These are phyloP conservation scores for Russula griseocarnosa DNA, from an alignment of 768 basidiomycete genomes.

Conservation along the genomic window DNA sequence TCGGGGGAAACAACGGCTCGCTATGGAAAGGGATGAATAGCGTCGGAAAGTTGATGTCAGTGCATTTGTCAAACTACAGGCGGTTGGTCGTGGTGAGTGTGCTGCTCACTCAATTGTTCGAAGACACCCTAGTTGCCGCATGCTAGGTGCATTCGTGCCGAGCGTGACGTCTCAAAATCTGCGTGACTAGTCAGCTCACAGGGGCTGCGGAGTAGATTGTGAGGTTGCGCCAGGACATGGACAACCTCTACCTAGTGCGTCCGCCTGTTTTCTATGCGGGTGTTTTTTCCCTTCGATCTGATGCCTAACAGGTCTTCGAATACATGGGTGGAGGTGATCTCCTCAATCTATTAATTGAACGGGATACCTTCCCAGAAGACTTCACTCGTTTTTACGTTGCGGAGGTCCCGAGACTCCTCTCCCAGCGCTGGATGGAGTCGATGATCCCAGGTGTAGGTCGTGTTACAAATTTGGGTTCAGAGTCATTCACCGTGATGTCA, in stretches of 20 bases:
- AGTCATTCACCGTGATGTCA: conserved; percentile 98
- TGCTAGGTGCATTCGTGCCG: conserved; percentile 84
- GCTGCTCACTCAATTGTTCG: conserved; percentile 28
- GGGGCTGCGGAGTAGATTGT: conserved; percentile 91
- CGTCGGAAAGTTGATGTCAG: conserved; percentile 78
- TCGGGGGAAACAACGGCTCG: conserved; percentile 76
- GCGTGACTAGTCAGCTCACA: conserved; percentile 73
- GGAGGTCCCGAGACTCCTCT: conserved; percentile 53
- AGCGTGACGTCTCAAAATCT: conserved; percentile 89
- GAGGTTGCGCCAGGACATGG: conserved; percentile 84
- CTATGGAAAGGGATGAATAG: conserved; percentile 85
- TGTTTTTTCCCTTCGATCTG: conserved; percentile 44
- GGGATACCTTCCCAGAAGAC: conserved; percentile 85
- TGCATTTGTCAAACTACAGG: conserved; percentile 86
- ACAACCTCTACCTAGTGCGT: conserved; percentile 89
- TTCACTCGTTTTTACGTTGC: conserved; percentile 93
- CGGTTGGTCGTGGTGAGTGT: conserved; percentile 81
- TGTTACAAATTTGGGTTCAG: conserved; percentile 94
- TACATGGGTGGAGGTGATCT: conserved; percentile 97
- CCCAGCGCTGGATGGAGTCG: conserved; percentile 37
- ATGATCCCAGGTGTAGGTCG: conserved; percentile 90
- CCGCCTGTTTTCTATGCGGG: conserved; percentile 24
- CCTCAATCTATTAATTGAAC: conserved; percentile 90
- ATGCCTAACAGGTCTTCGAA: conserved; percentile 70
- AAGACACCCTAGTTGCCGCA: conserved; percentile 28